Conservation (phyloP, 1,284 basidiomycete genomes). For the Cutaneotrichosporon spelunceum region DNA sequence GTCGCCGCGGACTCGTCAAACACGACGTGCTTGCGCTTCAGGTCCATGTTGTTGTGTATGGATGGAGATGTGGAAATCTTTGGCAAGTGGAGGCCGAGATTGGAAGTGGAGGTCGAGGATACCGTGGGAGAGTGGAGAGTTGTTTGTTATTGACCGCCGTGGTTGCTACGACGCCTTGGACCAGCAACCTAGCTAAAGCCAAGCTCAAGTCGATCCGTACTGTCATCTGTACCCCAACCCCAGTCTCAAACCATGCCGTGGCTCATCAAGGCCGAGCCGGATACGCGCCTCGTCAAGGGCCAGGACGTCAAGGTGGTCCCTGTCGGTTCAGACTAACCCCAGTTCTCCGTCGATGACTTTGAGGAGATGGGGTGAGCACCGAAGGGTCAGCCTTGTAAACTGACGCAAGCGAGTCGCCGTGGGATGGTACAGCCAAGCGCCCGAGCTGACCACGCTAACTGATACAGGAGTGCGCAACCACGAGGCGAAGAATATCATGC, state of each 20-base stretch:
- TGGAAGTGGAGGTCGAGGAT: not conserved
- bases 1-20: slow-evolving; percentile 18
- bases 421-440: slow-evolving; percentile 81
- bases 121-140: slow-evolving; percentile 30
- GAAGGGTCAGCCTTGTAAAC: not conserved
- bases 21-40: slow-evolving; percentile 35
- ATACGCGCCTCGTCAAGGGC: slow-evolving; percentile 79
- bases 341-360: slow-evolving; percentile 91
- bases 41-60: slow-evolving; percentile 7
- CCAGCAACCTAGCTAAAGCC: too few relatives aligned
- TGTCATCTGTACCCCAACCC: too few relatives aligned
- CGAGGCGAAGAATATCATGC: slow-evolving; percentile 89
- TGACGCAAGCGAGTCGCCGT: slow-evolving; percentile 62
- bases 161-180: too few relatives aligned
- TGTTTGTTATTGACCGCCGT: not conserved
- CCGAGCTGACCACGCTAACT: not conserved
- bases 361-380: slow-evolving; percentile 58
- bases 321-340: slow-evolving; percentile 1
- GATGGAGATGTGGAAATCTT: slow-evolving; percentile 16
- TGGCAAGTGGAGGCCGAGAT: slow-evolving; percentile 19
- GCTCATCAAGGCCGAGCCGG: slow-evolving; percentile 90
- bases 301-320: slow-evolving; percentile 76
- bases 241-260: slow-evolving; percentile 58
- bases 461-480: slow-evolving; percentile 62
- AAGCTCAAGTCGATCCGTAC: too few relatives aligned